Evolutionary conservation across 495 filamentous ascomycete genomes (phyloP), one percentile per base, ranked within the genome.

Genomic region (Chaetomium fimeti): DNA sequence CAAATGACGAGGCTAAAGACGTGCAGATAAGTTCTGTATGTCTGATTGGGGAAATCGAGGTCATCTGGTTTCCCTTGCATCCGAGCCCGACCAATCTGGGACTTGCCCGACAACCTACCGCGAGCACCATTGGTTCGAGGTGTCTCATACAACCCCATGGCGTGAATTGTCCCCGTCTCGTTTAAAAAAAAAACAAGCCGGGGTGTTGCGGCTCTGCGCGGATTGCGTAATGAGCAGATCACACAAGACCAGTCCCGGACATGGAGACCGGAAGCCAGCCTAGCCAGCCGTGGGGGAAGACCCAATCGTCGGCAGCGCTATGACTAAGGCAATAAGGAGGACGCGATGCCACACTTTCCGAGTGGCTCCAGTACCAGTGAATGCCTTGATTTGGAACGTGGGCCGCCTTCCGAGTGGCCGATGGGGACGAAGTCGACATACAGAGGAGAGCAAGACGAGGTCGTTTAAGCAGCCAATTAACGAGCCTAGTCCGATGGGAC

Each of bases 21-120:
- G 36, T 48, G 42, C 25, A 5, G 57, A 59, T 59, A 59, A 59
- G 24, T 29, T 12, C 15, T 18, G 2, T 15, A 20, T 20, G 32
- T 40, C 13, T 59, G 57, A 59, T 59, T 59, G 57, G 57, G 57
- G 25, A 45, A 22, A 2, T n/a, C 4, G 15, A 7, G 57, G 57
- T 59, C 57, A 47, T 48, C 57, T 58, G 56, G 20, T 28, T 22
- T 45, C 4, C n/a, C 18, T 18, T 48, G 57, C 57, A 59, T 29
- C 54, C 42, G 24, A 5, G 20, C 15, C 13, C 5, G 42, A 32
- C 57, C 57, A 59, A 59, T 59, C 40, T 22, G 36, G 22, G 38
- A 11, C 9, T 22, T 58, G 20, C 56, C 5, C 18, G 20, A 16
- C 29, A 40, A 8, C 29, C 54, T 13, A 18, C 55, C 15, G 38